These are phyloP conservation scores for Xylaria hypoxylon DNA, from an alignment of 2,329 filamentous ascomycete species.

Conservation along the genomic window DNA sequence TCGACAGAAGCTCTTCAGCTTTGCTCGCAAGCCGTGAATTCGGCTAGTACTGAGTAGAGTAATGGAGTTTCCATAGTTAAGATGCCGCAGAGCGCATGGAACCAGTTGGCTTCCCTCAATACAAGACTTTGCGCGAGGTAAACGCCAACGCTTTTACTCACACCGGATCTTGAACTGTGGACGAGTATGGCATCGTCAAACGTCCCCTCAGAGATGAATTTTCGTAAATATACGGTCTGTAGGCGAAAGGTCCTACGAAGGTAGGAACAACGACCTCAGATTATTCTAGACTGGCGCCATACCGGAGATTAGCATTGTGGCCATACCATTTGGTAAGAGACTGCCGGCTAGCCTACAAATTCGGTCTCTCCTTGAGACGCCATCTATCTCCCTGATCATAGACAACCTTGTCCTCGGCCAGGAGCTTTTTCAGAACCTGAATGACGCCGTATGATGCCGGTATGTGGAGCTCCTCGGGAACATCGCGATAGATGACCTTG, in stretches of 20 bases:
- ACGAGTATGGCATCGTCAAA: neutral
- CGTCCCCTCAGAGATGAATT: neutral
- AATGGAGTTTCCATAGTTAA: neutral
- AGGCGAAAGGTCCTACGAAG: neutral
- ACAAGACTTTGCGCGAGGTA: neutral
- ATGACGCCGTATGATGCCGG: conserved; percentile 81
- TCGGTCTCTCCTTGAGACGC: conserved; percentile 58
- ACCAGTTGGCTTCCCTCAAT: neutral
- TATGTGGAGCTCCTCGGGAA: conserved; percentile 78
- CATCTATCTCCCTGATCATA: conserved; percentile 56
- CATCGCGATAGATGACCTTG: conserved; percentile 85
- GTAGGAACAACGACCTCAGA: neutral
- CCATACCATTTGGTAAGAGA: conserved; percentile 14
- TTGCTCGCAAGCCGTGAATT: neutral
- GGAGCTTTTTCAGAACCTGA: conserved; percentile 84
- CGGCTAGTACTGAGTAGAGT: neutral
- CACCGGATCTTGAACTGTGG: neutral
- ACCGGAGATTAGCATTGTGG: conserved; percentile 26
- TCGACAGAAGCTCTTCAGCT: neutral
- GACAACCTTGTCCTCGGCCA: conserved; percentile 75
- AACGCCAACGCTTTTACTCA: neutral
- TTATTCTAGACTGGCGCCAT: conserved; percentile 24
- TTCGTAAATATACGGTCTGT: neutral
- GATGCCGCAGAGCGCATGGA: neutral
- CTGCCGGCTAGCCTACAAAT: conserved; percentile 51